phyloP scores from a whole-genome alignment of 139 green algal genomes.

The Diplosphaera chodatii region DNA sequence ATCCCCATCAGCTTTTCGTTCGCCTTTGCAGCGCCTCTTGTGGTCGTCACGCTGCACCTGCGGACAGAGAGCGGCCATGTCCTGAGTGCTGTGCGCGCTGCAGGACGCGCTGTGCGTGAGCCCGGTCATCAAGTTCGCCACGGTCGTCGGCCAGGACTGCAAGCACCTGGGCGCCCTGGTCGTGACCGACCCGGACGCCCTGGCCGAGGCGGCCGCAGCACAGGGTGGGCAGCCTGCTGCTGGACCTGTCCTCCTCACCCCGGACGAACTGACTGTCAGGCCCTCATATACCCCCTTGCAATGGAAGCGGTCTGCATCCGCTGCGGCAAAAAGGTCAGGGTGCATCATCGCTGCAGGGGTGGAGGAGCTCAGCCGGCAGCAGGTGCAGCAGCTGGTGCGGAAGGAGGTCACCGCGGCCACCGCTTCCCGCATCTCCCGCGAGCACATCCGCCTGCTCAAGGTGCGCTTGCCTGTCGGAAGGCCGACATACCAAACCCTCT shows the following conservation, averaged over 20 bases:
- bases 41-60: too few relatives aligned
- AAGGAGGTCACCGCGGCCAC: conserved; percentile 24
- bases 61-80: too few relatives aligned
- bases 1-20: too few relatives aligned
- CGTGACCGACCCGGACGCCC: conserved; percentile 44
- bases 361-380: conserved; percentile 14
- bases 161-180: conserved; percentile 56
- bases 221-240: conserved; percentile 29
- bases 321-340: too few relatives aligned
- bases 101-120: conserved; percentile 48
- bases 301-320: too few relatives aligned
- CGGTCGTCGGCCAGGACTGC: conserved; percentile 69
- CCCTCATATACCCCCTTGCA: too few relatives aligned
- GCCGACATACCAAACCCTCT: too few relatives aligned
- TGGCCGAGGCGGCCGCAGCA: conserved; percentile 35
- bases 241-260: too few relatives aligned
- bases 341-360: conserved; percentile 7
- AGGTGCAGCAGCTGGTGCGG: conserved; percentile 34
- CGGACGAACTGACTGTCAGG: too few relatives aligned
- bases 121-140: conserved; percentile 61
- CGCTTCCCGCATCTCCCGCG: conserved; percentile 12
- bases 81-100: too few relatives aligned
- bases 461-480: too few relatives aligned
- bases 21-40: too few relatives aligned
- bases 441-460: conserved; percentile 42